Evolutionary conservation across 2,329 filamentous ascomycete species (phyloP).

Genomic region (Cercospora canescens): DNA sequence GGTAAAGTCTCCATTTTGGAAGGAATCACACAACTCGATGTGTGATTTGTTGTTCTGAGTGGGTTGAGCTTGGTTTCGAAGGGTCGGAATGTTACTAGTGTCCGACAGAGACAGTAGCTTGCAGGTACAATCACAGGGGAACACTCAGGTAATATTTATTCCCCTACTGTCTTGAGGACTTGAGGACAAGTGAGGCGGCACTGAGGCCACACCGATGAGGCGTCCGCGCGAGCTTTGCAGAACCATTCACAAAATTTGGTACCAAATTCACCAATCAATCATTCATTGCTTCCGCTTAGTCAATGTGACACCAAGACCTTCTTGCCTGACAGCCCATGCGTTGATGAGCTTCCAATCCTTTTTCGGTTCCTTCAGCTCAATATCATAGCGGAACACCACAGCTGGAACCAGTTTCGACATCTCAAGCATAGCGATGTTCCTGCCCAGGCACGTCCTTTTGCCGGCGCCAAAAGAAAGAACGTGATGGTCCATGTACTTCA

Average conservation of each 20-base stretch:
- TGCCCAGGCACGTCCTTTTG: slow-evolving; percentile 20
- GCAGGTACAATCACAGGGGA: too few species aligned
- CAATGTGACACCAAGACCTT: slow-evolving; percentile 16
- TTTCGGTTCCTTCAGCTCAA: slow-evolving; percentile 13
- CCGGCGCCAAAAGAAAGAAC: slow-evolving; percentile 46
- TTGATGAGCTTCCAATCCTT: slow-evolving; percentile 14
- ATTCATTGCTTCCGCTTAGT: neutral
- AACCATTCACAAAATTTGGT: neutral
- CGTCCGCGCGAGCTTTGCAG: neutral
- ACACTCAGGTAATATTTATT: too few species aligned
- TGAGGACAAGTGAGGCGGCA: too few species aligned
- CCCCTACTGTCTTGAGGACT: neutral
- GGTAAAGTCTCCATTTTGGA: neutral
- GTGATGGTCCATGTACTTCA: slow-evolving; percentile 64
- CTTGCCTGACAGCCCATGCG: slow-evolving; percentile 17
- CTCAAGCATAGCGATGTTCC: slow-evolving; percentile 23
- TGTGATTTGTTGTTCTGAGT: neutral
- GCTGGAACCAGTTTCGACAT: slow-evolving; percentile 23
- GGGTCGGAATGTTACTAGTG: too few species aligned
- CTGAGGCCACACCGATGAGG: neutral
- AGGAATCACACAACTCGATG: too few species aligned
- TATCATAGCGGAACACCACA: slow-evolving; percentile 16
- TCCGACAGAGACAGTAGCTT: too few species aligned
- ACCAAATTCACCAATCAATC: neutral
- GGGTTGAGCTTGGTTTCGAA: neutral